Base-by-base conservation (phyloP, 352 stramenopile genomes). In the Globisporangium abappressorium region DNA sequence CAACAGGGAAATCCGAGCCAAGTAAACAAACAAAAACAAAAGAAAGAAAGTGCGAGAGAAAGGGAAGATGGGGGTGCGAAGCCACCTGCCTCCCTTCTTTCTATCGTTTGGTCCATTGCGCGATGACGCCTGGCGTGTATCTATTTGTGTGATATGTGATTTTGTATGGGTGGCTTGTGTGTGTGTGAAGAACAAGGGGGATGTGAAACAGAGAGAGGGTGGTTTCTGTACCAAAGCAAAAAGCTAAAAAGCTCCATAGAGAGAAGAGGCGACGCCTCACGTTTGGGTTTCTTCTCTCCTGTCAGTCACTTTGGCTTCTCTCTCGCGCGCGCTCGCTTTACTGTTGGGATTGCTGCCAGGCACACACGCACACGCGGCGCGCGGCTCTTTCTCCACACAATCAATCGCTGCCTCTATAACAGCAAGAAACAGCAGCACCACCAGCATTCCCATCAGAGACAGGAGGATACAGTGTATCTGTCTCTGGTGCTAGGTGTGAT, bases 231-330 rank as follows among this genome's bases (percentile, higher is more conserved):
- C 18, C 43, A 51, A 24, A 22, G 7, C 18, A 20, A 24, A 22
- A 22, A 46, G 38, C 36, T 5, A 18, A 6, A 43, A 20, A 49
- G 0, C 43, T 51, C 15, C 43, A 51, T 24, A 51, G 20, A n/a
- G 55, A 41, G 15, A n/a, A 46, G 55, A 51, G 43, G 11, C 43
- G 43, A n/a, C 41, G 41, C 41, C 38, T 46, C 38, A 2, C 38
- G 33, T 38, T 43, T 43, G 36, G 4, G 38, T 46, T 51, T 51
- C 43, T n/a, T 49, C 41, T 20, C 15, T 49, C 15, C 9, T n/a
- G 14, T 43, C 8, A 2, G 26, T 30, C 55, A 61, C 30, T 61
- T 61, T 61, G 55, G 55, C 55, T 61, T 61, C 55, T 61, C 55
- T 60, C 55, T 11, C 55, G 15, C 54, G 33, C 41, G 34, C 34